These are phyloP conservation scores for Glomus cerebriforme DNA, from an alignment of 192 early-diverging fungal species.

Conservation along the genomic window DNA sequence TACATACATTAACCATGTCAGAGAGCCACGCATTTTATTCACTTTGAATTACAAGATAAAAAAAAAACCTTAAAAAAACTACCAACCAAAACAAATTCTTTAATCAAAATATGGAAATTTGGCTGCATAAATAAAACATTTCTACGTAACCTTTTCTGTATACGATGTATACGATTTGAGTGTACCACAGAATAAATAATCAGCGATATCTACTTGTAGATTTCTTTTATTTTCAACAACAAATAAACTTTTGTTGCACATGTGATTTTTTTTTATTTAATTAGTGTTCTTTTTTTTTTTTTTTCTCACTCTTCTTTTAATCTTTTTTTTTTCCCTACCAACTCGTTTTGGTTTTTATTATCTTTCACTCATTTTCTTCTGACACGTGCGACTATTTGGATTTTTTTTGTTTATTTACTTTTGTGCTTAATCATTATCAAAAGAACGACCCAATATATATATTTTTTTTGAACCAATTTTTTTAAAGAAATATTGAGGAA, in stretches of 20 bases:
- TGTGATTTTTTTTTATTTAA: background rate
- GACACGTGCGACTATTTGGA: no score
- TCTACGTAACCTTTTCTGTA: background rate
- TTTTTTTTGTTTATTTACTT: no score
- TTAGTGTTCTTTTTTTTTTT: background rate
- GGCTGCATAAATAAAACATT: background rate
- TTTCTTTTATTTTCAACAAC: background rate
- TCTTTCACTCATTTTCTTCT: background rate
- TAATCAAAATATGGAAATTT: background rate
- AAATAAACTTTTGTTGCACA: background rate
- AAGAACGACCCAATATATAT: no score
- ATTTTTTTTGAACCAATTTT: no score
- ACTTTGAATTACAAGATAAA: background rate
- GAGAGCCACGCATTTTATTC: no score
- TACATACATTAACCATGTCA: background rate
- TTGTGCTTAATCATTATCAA: no score
- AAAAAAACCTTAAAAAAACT: background rate
- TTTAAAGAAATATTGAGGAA: no score
- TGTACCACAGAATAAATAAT: no score
- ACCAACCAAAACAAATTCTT: background rate
- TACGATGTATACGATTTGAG: background rate
- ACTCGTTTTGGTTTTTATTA: background rate
- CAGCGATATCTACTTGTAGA: background rate
- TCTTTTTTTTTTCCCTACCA: background rate
- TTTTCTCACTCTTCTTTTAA: no score